These are phyloP conservation scores for Colletotrichum salicis DNA, from an alignment of 2,329 filamentous ascomycete genomes.

Conservation along the genomic window DNA sequence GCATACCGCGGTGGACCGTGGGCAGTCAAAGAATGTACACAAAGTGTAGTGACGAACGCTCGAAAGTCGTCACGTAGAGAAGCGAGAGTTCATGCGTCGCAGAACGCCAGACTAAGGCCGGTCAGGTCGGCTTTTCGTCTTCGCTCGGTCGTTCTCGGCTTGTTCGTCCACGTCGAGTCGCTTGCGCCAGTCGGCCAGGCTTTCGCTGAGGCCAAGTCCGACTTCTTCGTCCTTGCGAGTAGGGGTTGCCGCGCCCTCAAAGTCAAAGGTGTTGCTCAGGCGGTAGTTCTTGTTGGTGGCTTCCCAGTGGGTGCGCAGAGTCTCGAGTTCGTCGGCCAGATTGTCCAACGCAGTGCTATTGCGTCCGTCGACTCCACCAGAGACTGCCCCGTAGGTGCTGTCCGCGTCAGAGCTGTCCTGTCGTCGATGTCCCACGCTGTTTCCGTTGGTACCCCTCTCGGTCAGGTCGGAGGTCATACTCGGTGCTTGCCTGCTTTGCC, in stretches of 20 bases:
- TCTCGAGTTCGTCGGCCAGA: slow-evolving; percentile 91
- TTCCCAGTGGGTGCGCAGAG: slow-evolving; percentile 91
- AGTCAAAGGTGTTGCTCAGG: slow-evolving; percentile 88
- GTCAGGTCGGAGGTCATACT: slow-evolving; percentile 62
- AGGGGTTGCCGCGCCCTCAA: slow-evolving; percentile 61
- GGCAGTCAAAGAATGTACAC: slow-evolving; percentile 30
- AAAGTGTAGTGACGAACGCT: slow-evolving; percentile 20
- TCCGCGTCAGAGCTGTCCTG: slow-evolving; percentile 69
- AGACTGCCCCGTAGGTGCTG: slow-evolving; percentile 70
- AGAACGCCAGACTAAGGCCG: slow-evolving; percentile 37
- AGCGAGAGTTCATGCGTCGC: slow-evolving; percentile 37
- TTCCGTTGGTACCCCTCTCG: slow-evolving; percentile 47
- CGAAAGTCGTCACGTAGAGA: slow-evolving; percentile 25
- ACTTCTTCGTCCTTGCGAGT: slow-evolving; percentile 57
- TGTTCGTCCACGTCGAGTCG: slow-evolving; percentile 70
- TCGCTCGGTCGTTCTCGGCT: slow-evolving; percentile 33
- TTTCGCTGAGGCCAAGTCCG: slow-evolving; percentile 71
- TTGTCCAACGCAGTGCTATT: slow-evolving; percentile 83
- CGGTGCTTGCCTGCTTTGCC: slow-evolving; percentile 71
- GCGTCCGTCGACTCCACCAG: slow-evolving; percentile 55
- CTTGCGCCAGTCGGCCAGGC: slow-evolving; percentile 82
- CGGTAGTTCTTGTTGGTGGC: slow-evolving; percentile 95
- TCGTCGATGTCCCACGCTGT: slow-evolving; percentile 54
- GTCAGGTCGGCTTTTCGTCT: slow-evolving; percentile 37
- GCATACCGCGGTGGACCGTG: neutral